Percentiles rank a stretch among this genome's conserved stretches.
Conservation (phyloP, 108 stramenopile species). For the Cylindrotheca closterium region DNA sequence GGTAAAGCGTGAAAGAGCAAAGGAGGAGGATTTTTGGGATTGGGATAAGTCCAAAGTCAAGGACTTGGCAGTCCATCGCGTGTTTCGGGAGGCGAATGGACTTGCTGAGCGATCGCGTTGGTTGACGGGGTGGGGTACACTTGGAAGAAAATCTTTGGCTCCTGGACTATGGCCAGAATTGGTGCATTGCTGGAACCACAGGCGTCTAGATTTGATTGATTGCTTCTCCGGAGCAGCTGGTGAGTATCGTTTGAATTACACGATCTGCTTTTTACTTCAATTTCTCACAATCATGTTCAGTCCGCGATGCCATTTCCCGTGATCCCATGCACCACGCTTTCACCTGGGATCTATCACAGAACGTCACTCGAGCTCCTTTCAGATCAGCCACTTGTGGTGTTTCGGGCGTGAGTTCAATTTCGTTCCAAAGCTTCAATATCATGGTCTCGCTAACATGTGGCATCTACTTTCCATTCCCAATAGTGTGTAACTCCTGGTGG, state of each 20-base stretch:
- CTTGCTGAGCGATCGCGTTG: conserved; percentile 46
- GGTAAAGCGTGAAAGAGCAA: conserved; percentile 29
- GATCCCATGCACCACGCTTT: conserved; percentile 62
- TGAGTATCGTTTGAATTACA: conserved; percentile 47
- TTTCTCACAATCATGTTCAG: too few species aligned
- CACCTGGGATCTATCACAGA: conserved; percentile 77
- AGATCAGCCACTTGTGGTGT: conserved; percentile 53
- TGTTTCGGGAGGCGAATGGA: conserved; percentile 37
- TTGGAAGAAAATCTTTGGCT: conserved; percentile 52
- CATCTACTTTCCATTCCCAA: too few species aligned
- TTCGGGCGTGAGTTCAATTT: too few species aligned
- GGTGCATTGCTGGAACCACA: conserved; percentile 37
- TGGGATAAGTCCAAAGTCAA: conserved; percentile 24
- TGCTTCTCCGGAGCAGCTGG: conserved; percentile 51
- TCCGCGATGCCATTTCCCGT: conserved; percentile 61
- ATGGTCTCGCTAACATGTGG: too few species aligned
- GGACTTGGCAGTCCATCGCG: conserved; percentile 51
- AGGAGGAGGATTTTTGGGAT: conserved; percentile 75
- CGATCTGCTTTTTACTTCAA: conserved; percentile 46
- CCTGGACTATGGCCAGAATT: conserved; percentile 76
- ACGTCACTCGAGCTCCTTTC: conserved; percentile 62
- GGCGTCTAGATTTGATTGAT: conserved; percentile 53
- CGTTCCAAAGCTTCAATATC: too few species aligned
- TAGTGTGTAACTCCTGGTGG: conserved; percentile 79
- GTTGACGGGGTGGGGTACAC: conserved; percentile 50